Conservation (phyloP, 2,329 filamentous ascomycete genomes). For the Cladosporium velox region DNA sequence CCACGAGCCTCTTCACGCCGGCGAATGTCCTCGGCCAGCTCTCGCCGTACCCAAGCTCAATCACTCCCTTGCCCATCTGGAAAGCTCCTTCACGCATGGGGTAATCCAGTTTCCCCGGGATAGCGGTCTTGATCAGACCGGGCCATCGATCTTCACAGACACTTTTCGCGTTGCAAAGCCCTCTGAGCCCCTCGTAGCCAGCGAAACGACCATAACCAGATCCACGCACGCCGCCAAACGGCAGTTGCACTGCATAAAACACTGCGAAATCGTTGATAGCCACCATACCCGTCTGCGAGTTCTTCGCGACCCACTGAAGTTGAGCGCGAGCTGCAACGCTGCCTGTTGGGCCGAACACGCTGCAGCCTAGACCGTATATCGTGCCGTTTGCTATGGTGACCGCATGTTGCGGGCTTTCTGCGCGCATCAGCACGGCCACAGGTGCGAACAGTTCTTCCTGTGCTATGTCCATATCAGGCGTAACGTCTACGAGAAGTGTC, state of each 20-base stretch:
- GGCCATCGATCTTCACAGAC: constrained; percentile 75
- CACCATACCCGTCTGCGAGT: constrained; percentile 83
- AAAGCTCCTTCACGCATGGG: constrained; percentile 60
- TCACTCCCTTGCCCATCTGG: constrained; percentile 48
- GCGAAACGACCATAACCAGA: constrained; percentile 92
- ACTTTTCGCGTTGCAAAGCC: constrained; percentile 83
- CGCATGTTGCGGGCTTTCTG: constrained; percentile 64
- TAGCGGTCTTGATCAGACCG: constrained; percentile 64
- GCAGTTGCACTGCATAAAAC: constrained; percentile 90
- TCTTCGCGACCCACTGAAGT: constrained; percentile 64
- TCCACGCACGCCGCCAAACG: constrained; percentile 87
- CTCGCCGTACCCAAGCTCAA: constrained; percentile 53
- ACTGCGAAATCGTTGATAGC: constrained; percentile 93
- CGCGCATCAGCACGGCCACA: constrained; percentile 81
- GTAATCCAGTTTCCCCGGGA: constrained; percentile 79
- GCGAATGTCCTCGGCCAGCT: constrained; percentile 38
- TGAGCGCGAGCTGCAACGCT: constrained; percentile 54
- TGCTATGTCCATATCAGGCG: constrained; percentile 79
- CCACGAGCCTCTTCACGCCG: constrained; percentile 44
- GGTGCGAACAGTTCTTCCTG: constrained; percentile 92
- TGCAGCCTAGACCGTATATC: constrained; percentile 81
- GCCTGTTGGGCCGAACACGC: constrained; percentile 70
- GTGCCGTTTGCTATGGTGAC: constrained; percentile 80
- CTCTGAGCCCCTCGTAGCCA: constrained; percentile 81
- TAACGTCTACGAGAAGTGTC: constrained; percentile 89